Conservation (phyloP, 2,329 filamentous ascomycete genomes). For the Ilyonectria destructans region DNA sequence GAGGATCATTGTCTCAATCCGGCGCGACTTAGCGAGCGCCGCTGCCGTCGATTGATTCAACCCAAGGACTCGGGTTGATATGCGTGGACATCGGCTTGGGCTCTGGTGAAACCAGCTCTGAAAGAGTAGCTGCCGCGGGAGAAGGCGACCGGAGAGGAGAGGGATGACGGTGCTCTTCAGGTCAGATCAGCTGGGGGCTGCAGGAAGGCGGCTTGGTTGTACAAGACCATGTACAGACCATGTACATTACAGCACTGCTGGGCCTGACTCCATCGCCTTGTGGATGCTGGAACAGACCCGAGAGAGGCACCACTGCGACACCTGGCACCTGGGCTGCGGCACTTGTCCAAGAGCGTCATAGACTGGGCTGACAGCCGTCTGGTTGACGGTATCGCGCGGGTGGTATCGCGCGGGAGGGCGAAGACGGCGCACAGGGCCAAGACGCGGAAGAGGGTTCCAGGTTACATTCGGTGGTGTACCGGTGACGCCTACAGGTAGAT, state of each 20-base stretch:
- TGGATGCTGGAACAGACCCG: conserved; percentile 12
- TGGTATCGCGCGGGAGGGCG: not conserved
- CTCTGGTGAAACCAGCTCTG: not conserved
- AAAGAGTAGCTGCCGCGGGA: not conserved
- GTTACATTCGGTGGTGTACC: not conserved
- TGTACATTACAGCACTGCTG: not conserved
- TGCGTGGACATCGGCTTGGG: not conserved
- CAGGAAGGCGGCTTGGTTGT: conserved; percentile 21
- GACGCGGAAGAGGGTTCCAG: not conserved
- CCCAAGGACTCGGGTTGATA: not conserved
- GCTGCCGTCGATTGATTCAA: conserved; percentile 13
- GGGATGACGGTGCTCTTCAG: not conserved
- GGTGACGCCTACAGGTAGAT: not conserved
- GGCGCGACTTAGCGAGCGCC: conserved; percentile 10
- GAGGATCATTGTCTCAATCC: conserved; percentile 15
- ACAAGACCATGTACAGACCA: not conserved
- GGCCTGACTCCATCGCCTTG: conserved; percentile 19
- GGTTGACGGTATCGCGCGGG: not conserved
- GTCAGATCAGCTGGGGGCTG: conserved; percentile 24
- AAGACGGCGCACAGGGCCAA: not conserved
- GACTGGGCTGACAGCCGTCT: conserved; percentile 17
- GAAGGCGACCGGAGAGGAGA: not conserved
- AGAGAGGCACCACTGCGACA: conserved; percentile 18
- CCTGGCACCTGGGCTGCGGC: conserved; percentile 16
- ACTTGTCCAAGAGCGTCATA: conserved; percentile 28